A percentile compares a stretch with the other conserved stretches of the same genome.
These are phyloP conservation scores for Camellia sinensis DNA, from an alignment of 148 eudicot genomes.

Conservation along the genomic window DNA sequence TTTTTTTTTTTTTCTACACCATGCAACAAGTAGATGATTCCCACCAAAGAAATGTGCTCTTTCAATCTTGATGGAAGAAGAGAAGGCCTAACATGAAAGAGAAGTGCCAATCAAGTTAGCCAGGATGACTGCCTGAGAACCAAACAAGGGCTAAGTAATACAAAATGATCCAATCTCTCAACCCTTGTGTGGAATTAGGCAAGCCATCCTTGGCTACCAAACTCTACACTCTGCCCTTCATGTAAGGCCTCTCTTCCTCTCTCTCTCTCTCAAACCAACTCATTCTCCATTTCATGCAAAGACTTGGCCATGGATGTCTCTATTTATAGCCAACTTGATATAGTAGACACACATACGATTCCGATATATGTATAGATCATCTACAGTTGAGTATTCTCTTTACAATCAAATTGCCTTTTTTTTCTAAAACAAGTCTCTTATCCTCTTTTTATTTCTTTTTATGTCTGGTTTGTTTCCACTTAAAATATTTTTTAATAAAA, in stretches of 20 bases:
- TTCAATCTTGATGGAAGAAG: neutral
- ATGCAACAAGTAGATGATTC: too few relatives aligned
- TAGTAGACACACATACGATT: too few relatives aligned
- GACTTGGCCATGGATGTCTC: neutral
- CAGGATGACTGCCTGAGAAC: neutral
- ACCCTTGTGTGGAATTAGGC: neutral
- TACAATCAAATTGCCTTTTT: too few relatives aligned
- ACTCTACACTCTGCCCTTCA: neutral
- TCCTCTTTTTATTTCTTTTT: too few relatives aligned
- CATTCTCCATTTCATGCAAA: neutral
- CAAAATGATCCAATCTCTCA: neutral
- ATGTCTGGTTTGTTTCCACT: too few relatives aligned
- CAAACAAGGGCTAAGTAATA: neutral
- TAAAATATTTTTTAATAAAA: too few relatives aligned
- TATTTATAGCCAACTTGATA: neutral
- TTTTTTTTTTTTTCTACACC: too few relatives aligned
- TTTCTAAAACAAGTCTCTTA: too few relatives aligned
- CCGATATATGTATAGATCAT: too few relatives aligned
- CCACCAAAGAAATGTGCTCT: too few relatives aligned
- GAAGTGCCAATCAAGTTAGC: neutral
- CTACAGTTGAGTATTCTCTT: too few relatives aligned
- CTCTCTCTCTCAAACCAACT: too few relatives aligned
- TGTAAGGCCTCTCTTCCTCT: neutral
- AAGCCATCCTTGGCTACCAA: neutral
- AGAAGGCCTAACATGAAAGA: neutral